Evolutionary conservation across 139 green algal species (phyloP).

Genomic region (Diplosphaera chodatii): DNA sequence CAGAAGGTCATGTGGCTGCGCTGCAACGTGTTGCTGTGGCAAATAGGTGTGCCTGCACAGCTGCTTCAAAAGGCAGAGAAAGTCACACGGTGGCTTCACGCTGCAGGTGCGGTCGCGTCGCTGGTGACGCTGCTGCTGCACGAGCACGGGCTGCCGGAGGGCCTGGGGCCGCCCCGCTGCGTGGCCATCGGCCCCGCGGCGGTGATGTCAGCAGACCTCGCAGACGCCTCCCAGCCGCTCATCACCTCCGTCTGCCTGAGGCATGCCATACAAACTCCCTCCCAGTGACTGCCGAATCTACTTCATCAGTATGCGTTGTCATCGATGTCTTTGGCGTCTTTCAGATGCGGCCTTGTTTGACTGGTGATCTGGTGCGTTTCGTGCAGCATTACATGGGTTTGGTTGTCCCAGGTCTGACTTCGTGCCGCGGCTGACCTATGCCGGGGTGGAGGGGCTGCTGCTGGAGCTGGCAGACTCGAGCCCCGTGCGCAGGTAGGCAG

Average conservation of each 20-base stretch:
- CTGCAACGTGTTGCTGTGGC: too few species aligned
- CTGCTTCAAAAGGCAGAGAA: too few species aligned
- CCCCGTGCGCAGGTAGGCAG: slow-evolving; percentile 21
- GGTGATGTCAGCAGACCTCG: slow-evolving; percentile 33
- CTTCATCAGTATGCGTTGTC: too few species aligned
- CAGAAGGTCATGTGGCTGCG: too few species aligned
- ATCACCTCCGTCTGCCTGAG: slow-evolving; percentile 37
- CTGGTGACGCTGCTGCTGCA: slow-evolving; percentile 40
- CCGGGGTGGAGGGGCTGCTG: slow-evolving; percentile 39
- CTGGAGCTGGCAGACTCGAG: slow-evolving; percentile 30
- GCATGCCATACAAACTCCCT: too few species aligned
- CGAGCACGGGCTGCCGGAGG: slow-evolving; percentile 18
- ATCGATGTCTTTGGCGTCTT: too few species aligned
- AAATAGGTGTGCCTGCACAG: too few species aligned
- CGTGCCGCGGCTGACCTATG: slow-evolving; percentile 36
- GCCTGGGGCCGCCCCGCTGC: slow-evolving; percentile 24
- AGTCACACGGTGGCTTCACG: too few species aligned
- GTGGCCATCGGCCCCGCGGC: slow-evolving; percentile 40
- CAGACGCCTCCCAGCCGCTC: slow-evolving; percentile 19
- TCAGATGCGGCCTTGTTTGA: too few species aligned
- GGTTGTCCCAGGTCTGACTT: slow-evolving; percentile 21
- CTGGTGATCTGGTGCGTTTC: too few species aligned
- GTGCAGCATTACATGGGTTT: too few species aligned
- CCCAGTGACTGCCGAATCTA: too few species aligned
- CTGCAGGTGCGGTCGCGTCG: slow-evolving; percentile 35